phyloP scores from a whole-genome alignment of 2,329 filamentous ascomycete species.

The Fusarium palustre region DNA sequence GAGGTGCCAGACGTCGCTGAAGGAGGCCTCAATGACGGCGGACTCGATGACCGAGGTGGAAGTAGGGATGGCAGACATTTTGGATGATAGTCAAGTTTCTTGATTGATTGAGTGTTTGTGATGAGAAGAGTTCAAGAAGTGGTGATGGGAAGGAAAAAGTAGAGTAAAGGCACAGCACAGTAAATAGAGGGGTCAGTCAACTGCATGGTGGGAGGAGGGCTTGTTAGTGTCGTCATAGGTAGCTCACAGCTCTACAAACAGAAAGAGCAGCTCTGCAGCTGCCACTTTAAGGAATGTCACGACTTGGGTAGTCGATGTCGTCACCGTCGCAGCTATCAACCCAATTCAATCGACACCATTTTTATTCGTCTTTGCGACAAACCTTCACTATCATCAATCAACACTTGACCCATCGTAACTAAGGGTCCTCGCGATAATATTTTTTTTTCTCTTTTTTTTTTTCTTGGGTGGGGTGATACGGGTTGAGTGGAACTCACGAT shows the following conservation, averaged over 20 bases:
- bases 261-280: conserved; percentile 13
- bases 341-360: background rate
- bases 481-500: conserved; percentile 13
- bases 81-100: conserved; percentile 1
- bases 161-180: conserved; percentile 15
- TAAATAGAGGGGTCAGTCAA: conserved; percentile 27
- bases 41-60: conserved; percentile 74
- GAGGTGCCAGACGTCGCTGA: conserved; percentile 77
- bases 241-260: conserved; percentile 24
- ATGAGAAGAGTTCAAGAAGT: conserved; percentile 1
- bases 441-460: conserved; percentile 12
- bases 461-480: conserved; percentile 7
- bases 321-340: background rate
- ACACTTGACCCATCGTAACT: background rate
- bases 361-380: background rate
- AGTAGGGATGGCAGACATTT: conserved; percentile 66
- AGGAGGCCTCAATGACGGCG: conserved; percentile 74
- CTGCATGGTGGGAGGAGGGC: background rate
- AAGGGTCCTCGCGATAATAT: background rate
- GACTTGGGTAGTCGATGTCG: conserved; percentile 26
- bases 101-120: background rate
- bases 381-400: background rate
- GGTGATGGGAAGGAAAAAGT: conserved; percentile 9
- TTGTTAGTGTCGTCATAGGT: conserved; percentile 32
- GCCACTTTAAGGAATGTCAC: conserved; percentile 11